Percentiles rank a stretch among this genome's conserved stretches.
Conservation (phyloP, 345 rosid species). For the Brassica rapa region DNA sequence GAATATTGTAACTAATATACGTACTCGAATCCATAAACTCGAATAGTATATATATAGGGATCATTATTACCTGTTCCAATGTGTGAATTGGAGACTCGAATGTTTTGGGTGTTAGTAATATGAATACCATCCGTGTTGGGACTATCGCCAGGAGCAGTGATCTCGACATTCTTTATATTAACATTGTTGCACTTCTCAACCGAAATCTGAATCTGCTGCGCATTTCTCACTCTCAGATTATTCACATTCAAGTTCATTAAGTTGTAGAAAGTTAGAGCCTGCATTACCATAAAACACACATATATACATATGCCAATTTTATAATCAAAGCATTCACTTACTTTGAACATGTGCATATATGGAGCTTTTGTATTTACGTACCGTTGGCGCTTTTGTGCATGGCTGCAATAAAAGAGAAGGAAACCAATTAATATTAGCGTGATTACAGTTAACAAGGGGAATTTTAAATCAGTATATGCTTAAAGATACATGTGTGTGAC, state of each 20-base stretch:
- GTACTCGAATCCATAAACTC: slow-evolving; percentile 28
- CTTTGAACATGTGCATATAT: slow-evolving; percentile 38
- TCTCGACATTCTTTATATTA: slow-evolving; percentile 42
- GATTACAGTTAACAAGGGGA: not conserved
- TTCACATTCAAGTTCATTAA: slow-evolving; percentile 53
- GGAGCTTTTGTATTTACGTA: slow-evolving; percentile 34
- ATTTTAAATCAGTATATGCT: not conserved
- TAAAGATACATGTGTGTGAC: not conserved
- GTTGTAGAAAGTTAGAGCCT: slow-evolving; percentile 75
- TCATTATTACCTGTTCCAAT: slow-evolving; percentile 72
- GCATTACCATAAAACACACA: not conserved
- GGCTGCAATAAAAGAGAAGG: slow-evolving; percentile 56
- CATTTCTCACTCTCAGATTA: slow-evolving; percentile 59
- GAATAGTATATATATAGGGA: slow-evolving; percentile 45
- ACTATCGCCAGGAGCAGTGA: slow-evolving; percentile 61
- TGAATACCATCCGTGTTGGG: slow-evolving; percentile 98
- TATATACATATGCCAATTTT: slow-evolving; percentile 32
- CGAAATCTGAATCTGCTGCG: slow-evolving; percentile 73
- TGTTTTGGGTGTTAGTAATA: slow-evolving; percentile 59
- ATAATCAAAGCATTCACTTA: slow-evolving; percentile 44
- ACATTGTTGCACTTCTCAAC: slow-evolving; percentile 57
- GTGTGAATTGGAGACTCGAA: slow-evolving; percentile 45
- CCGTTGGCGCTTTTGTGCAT: slow-evolving; percentile 86
- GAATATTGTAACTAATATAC: slow-evolving; percentile 39
- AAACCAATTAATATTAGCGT: not conserved